Percentiles rank a stretch among this genome's conserved stretches.
Conservation (phyloP, 305 asterid genomes). For the Fraxinus greggii region DNA sequence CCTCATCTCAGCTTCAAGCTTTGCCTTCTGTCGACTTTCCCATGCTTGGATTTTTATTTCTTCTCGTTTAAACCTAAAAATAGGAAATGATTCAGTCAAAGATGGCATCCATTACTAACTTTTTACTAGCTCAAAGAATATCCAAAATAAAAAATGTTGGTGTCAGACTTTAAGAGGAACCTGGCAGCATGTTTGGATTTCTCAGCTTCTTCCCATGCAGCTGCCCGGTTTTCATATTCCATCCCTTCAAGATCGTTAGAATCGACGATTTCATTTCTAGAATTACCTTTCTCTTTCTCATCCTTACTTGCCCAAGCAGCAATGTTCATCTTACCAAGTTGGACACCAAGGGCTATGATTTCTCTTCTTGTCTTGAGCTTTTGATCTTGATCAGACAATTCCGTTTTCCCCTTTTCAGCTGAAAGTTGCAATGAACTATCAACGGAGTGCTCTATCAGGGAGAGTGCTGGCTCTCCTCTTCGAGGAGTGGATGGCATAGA, state of each 20-base stretch:
- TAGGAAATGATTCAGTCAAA: conserved; percentile 1
- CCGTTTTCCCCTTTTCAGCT: conserved; percentile 43
- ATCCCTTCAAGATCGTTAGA: conserved; percentile 49
- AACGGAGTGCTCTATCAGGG: conserved; percentile 40
- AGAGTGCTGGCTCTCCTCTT: conserved; percentile 63
- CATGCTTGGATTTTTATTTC: conserved; percentile 90
- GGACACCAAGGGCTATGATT: conserved; percentile 87
- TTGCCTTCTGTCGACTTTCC: conserved; percentile 91
- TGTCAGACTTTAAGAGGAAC: conserved; percentile 31
- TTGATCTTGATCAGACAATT: conserved; percentile 70
- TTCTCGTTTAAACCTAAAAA: conserved; percentile 74
- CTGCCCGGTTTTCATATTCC: conserved; percentile 77
- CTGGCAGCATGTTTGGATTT: conserved; percentile 80
- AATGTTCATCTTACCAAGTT: conserved; percentile 90
- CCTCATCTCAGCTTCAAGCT: conserved; percentile 93
- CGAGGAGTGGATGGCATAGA: conserved; percentile 92
- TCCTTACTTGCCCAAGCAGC: conserved; percentile 99
- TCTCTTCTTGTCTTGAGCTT: conserved; percentile 80
- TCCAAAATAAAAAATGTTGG: not conserved
- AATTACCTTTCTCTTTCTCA: conserved; percentile 46
- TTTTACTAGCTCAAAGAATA: conserved; percentile 2
- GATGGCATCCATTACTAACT: not conserved
- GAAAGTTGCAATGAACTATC: conserved; percentile 28
- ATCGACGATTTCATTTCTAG: conserved; percentile 33
- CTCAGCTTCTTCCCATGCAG: conserved; percentile 94